A percentile compares a stretch with the other conserved stretches of the same genome.
Evolutionary conservation across 768 basidiomycete genomes (phyloP).

Genomic region (Agaricus subrufescens): DNA sequence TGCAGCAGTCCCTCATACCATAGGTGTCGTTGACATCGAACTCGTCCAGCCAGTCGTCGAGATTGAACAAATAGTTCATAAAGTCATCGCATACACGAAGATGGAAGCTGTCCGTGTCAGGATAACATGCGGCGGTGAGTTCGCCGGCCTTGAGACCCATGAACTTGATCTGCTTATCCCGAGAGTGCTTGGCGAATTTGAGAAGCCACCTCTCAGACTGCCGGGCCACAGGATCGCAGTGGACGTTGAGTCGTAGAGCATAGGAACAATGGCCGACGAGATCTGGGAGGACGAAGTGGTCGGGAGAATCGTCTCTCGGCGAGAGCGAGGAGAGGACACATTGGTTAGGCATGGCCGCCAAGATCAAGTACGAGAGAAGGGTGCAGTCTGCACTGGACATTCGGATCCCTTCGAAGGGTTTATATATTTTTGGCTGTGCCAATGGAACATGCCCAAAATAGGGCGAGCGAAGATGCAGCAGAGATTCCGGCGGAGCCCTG

Average conservation of each 20-base stretch:
- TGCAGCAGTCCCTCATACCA: slow-evolving; percentile 16
- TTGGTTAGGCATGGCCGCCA: slow-evolving; percentile 1
- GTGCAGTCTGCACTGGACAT: not conserved
- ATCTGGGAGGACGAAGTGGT: slow-evolving; percentile 47
- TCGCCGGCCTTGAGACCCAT: slow-evolving; percentile 61
- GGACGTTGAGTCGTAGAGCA: slow-evolving; percentile 33
- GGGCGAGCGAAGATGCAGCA: not conserved
- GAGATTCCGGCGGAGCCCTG: not conserved
- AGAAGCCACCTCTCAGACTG: slow-evolving; percentile 48
- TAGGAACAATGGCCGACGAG: slow-evolving; percentile 48
- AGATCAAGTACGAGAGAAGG: not conserved
- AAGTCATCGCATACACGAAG: slow-evolving; percentile 69
- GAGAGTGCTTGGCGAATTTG: slow-evolving; percentile 33
- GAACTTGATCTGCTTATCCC: slow-evolving; percentile 39
- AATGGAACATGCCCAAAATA: not conserved
- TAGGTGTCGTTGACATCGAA: slow-evolving; percentile 16
- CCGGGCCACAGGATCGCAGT: slow-evolving; percentile 38
- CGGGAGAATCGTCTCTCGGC: slow-evolving; percentile 13
- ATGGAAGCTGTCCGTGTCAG: slow-evolving; percentile 45
- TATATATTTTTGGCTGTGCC: not conserved
- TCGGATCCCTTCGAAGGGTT: not conserved
- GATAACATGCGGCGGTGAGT: slow-evolving; percentile 63
- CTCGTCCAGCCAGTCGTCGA: slow-evolving; percentile 29
- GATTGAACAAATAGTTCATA: slow-evolving; percentile 55
- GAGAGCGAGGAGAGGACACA: not conserved